Conservation (phyloP, 306 rosid species). For the Vigna trinervia region DNA sequence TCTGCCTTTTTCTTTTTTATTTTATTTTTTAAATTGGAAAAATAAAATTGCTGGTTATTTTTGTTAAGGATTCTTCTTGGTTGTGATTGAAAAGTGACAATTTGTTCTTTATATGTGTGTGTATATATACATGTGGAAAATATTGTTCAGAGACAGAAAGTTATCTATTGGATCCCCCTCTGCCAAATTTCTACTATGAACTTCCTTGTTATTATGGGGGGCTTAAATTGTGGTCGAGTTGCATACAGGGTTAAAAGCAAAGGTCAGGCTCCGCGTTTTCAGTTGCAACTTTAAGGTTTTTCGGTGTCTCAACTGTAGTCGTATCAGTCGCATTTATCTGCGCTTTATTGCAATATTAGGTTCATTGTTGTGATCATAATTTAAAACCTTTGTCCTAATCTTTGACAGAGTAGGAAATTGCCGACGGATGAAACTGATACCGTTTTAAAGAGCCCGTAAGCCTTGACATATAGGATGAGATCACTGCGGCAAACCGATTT, state of each 20-base stretch:
- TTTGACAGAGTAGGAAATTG: neutral
- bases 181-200: neutral
- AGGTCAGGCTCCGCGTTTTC: neutral
- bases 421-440: neutral
- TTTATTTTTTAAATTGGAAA: neutral
- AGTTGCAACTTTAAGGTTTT: neutral
- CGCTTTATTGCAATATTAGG: neutral
- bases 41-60: neutral
- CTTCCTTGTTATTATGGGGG: neutral
- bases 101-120: too few relatives aligned
- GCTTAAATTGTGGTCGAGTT: neutral
- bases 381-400: neutral
- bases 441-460: neutral
- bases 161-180: neutral
- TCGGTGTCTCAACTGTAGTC: neutral
- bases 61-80: neutral
- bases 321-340: neutral
- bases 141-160: constrained; percentile 9
- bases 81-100: neutral
- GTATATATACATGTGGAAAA: too few relatives aligned
- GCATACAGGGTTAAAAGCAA: neutral
- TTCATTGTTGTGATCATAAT: neutral
- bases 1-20: neutral
- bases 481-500: neutral
- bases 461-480: neutral